These are phyloP conservation scores for Camelina sativa DNA, from an alignment of 345 rosid genomes.

Conservation along the genomic window DNA sequence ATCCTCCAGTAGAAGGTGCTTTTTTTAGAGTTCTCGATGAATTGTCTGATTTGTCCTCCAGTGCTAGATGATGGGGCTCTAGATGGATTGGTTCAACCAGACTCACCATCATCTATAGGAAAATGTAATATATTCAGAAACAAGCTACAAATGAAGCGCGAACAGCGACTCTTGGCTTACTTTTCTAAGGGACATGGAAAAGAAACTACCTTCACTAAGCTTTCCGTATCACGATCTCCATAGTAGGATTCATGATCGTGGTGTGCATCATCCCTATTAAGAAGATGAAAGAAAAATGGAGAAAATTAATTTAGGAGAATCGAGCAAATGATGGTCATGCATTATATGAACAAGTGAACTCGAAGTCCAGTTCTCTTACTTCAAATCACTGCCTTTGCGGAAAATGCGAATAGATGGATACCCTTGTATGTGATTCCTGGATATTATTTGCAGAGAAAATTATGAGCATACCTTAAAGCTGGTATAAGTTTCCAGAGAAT, in stretches of 20 bases:
- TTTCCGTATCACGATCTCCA: slow-evolving; percentile 98
- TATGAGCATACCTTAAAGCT: slow-evolving; percentile 25
- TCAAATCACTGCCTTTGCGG: slow-evolving; percentile 91
- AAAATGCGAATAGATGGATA: slow-evolving; percentile 99
- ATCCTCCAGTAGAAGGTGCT: slow-evolving; percentile 92
- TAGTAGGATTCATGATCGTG: slow-evolving; percentile 98
- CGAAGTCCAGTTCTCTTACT: slow-evolving; percentile 47
- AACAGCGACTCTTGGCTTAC: slow-evolving; percentile 6
- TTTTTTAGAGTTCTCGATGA: slow-evolving; percentile 52
- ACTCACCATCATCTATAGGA: slow-evolving; percentile 69
- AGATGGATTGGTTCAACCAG: slow-evolving; percentile 67
- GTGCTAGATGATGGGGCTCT: slow-evolving; percentile 61
- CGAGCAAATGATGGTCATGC: slow-evolving; percentile 13
- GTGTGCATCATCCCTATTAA: slow-evolving; percentile 83
- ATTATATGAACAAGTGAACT: slow-evolving; percentile 16
- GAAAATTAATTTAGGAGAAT: background rate
- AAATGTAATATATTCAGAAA: slow-evolving; percentile 21
- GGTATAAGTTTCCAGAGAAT: slow-evolving; percentile 11
- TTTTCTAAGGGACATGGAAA: background rate
- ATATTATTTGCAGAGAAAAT: slow-evolving; percentile 21
- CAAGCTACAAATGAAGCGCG: slow-evolving; percentile 10
- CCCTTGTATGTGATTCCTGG: slow-evolving; percentile 94
- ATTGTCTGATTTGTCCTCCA: slow-evolving; percentile 59
- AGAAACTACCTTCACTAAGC: slow-evolving; percentile 77
- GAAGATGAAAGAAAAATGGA: background rate